Evolutionary conservation across 2,329 filamentous ascomycete species (phyloP).

Genomic region (Triangularia verruculosa): DNA sequence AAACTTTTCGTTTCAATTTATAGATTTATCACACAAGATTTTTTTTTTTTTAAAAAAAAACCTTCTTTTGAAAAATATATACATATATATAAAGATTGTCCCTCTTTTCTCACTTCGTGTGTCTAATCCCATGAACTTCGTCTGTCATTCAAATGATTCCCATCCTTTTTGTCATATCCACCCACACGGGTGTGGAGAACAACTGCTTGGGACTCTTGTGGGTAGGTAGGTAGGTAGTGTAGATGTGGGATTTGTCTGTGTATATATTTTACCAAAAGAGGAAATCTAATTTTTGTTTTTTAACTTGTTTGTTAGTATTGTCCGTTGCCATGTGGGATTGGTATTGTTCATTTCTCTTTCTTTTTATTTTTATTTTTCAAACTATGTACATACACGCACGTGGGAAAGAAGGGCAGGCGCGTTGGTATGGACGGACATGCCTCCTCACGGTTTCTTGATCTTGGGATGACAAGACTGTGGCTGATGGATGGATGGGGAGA

Average conservation of each 20-base stretch:
- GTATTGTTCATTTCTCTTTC: neutral
- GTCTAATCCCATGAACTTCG: too few relatives aligned
- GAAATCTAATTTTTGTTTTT: neutral
- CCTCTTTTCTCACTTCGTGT: neutral
- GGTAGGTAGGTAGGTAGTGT: too few relatives aligned
- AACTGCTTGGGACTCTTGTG: too few relatives aligned
- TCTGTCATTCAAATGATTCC: too few relatives aligned
- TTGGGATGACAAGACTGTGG: too few relatives aligned
- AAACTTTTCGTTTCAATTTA: too few relatives aligned
- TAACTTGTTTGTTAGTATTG: neutral
- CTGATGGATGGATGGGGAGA: neutral
- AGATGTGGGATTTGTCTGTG: neutral
- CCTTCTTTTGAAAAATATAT: too few relatives aligned
- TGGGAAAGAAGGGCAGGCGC: neutral
- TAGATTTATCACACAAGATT: too few relatives aligned
- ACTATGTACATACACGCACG: neutral
- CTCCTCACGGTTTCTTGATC: neutral
- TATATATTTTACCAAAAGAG: neutral
- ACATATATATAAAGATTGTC: too few relatives aligned
- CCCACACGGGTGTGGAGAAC: too few relatives aligned
- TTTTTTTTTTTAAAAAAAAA: neutral
- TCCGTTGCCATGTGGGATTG: neutral
- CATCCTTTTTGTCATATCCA: too few relatives aligned
- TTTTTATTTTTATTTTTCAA: neutral
- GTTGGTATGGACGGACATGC: neutral